phyloP scores from a whole-genome alignment of 1,139 yeast genomes.

The Diutina ranongensis region DNA sequence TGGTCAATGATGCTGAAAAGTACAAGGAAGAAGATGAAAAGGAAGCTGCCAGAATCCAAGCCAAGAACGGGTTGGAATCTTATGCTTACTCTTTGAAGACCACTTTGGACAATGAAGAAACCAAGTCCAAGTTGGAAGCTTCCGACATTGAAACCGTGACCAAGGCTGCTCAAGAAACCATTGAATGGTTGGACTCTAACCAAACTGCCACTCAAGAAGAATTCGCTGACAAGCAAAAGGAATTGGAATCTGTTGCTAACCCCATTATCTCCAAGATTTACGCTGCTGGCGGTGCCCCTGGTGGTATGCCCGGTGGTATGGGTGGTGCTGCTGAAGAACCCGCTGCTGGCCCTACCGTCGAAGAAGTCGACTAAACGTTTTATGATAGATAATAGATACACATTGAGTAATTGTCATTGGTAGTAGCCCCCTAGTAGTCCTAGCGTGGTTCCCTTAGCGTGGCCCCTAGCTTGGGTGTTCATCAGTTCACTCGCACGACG shows the following conservation, averaged over 20 bases:
- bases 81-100: constrained; percentile 85
- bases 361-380: constrained; percentile 5
- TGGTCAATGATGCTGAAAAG: constrained; percentile 92
- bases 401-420: too few relatives aligned
- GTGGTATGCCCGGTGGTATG: constrained; percentile 42
- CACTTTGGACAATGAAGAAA: constrained; percentile 67
- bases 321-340: constrained; percentile 57
- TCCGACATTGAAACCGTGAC: constrained; percentile 70
- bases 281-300: constrained; percentile 39
- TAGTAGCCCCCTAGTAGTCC: too few relatives aligned
- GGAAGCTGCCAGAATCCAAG: constrained; percentile 12
- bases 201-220: constrained; percentile 83
- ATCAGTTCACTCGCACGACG: too few relatives aligned
- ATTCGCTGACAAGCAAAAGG: constrained; percentile 83
- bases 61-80: constrained; percentile 78
- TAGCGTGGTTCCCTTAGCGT: too few relatives aligned
- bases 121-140: constrained; percentile 74
- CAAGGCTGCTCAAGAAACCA: constrained; percentile 77
- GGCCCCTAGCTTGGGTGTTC: too few relatives aligned
- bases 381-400: background rate
- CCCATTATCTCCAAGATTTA: constrained; percentile 91
- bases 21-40: constrained; percentile 17
- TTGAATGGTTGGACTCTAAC: constrained; percentile 81
- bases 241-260: constrained; percentile 86
- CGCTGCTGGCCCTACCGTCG: constrained; percentile 20